phyloP scores from a whole-genome alignment of 345 rosid genomes.

The Brassica juncea region DNA sequence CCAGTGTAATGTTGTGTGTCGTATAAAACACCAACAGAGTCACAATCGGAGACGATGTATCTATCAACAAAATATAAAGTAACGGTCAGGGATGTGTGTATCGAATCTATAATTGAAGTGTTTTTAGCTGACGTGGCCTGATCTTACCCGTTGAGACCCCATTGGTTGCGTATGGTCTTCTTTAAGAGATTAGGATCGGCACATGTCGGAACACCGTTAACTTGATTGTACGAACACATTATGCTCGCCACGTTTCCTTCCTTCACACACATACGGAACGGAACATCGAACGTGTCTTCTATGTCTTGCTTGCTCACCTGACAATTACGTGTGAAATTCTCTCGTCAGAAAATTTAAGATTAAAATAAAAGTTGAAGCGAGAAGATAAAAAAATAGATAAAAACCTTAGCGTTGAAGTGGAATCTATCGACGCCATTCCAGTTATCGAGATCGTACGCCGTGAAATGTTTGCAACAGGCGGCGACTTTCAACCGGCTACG shows the following conservation, averaged over 20 bases:
- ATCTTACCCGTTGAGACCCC: conserved; percentile 82
- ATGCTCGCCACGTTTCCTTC: conserved; percentile 86
- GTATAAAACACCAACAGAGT: conserved; percentile 73
- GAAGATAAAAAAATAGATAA: too few relatives aligned
- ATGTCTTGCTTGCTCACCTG: conserved; percentile 87
- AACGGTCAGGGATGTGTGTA: not conserved
- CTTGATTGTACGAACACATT: conserved; percentile 91
- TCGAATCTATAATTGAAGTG: not conserved
- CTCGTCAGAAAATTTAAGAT: conserved; percentile 8
- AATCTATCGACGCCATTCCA: conserved; percentile 84
- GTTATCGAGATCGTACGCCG: conserved; percentile 85
- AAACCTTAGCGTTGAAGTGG: conserved; percentile 77
- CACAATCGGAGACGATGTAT: conserved; percentile 88
- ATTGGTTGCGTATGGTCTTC: conserved; percentile 58
- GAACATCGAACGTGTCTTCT: conserved; percentile 75
- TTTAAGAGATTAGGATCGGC: conserved; percentile 71
- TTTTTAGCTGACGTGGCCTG: not conserved
- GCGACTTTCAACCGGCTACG: conserved; percentile 71
- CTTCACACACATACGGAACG: conserved; percentile 74
- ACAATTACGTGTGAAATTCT: conserved; percentile 19
- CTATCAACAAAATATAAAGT: conserved; percentile 36
- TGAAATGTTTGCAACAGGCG: conserved; percentile 86
- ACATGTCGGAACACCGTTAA: conserved; percentile 83
- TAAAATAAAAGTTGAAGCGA: not conserved
- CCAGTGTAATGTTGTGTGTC: conserved; percentile 63